phyloP scores from a whole-genome alignment of 2,329 filamentous ascomycete genomes.

The Aspergillus quadrilineatus region DNA sequence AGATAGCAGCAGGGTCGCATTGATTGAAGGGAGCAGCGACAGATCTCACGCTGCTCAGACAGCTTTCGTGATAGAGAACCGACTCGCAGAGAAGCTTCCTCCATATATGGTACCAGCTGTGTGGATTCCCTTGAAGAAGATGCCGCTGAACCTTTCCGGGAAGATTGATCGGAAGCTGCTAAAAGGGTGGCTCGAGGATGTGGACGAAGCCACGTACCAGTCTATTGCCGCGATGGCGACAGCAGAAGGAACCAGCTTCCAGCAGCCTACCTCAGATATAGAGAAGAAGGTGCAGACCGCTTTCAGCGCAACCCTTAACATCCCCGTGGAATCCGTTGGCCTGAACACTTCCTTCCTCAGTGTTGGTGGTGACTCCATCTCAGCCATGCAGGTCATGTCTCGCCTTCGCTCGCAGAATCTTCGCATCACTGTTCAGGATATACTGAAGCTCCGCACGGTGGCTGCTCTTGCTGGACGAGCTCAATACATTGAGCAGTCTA shows the following conservation, averaged over 20 bases:
- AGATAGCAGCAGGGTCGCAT: background rate
- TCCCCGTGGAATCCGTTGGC: too few species aligned
- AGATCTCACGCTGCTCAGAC: background rate
- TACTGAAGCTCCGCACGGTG: conserved; percentile 42
- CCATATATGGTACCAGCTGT: background rate
- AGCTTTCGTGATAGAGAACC: too few species aligned
- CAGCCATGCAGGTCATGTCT: conserved; percentile 49
- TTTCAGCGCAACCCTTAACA: too few species aligned
- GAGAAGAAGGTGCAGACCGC: too few species aligned
- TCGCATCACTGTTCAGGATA: conserved; percentile 44
- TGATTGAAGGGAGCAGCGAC: background rate
- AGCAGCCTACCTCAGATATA: too few species aligned
- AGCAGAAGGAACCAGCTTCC: too few species aligned
- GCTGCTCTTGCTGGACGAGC: conserved; percentile 25
- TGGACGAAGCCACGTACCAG: too few species aligned
- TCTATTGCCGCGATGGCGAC: too few species aligned
- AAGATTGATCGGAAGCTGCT: background rate
- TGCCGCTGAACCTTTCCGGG: background rate
- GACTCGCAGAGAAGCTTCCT: background rate
- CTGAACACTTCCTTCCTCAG: conserved; percentile 38
- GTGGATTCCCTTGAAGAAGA: background rate
- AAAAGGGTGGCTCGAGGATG: too few species aligned
- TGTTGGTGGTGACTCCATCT: conserved; percentile 49
- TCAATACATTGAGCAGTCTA: background rate
- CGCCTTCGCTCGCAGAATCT: conserved; percentile 40